phyloP scores from a whole-genome alignment of 192 early-diverging fungal species.

The Radiomyces spectabilis region DNA sequence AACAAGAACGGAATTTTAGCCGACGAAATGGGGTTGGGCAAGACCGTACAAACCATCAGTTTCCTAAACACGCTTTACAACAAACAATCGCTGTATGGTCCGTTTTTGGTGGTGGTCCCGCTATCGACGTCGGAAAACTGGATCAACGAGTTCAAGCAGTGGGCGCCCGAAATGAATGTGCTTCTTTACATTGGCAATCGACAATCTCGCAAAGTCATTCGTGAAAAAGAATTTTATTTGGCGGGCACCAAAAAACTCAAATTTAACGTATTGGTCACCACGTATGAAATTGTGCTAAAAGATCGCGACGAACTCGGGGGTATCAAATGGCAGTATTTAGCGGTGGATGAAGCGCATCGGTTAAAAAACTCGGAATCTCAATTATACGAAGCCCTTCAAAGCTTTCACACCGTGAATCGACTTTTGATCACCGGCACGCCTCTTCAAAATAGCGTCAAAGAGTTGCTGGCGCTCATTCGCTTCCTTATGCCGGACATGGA shows the following conservation, averaged over 20 bases:
- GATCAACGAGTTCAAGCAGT: conserved; percentile 91
- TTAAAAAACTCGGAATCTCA: conserved; percentile 94
- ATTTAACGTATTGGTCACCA: conserved; percentile 93
- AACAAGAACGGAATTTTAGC: conserved; percentile 97
- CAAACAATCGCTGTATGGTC: conserved; percentile 77
- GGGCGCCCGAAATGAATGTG: conserved; percentile 93
- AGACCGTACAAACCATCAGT: conserved; percentile 95
- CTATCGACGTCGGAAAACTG: conserved; percentile 92
- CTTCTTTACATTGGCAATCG: conserved; percentile 86
- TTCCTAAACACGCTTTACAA: conserved; percentile 89
- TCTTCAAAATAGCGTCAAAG: conserved; percentile 96
- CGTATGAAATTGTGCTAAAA: conserved; percentile 91
- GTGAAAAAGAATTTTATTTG: conserved; percentile 91
- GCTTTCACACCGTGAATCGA: conserved; percentile 84
- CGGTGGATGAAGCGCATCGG: conserved; percentile 97
- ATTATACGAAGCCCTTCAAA: conserved; percentile 85
- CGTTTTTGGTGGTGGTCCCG: conserved; percentile 94
- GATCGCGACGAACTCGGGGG: conserved; percentile 73
- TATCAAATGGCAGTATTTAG: conserved; percentile 90
- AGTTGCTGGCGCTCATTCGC: conserved; percentile 81
- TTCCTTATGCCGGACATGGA: conserved; percentile 91
- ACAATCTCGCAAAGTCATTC: conserved; percentile 73
- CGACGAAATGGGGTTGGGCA: conserved; percentile 94
- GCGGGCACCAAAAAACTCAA: conserved; percentile 49
- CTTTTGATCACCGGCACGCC: conserved; percentile 97